Evolutionary conservation across 306 rosid species (phyloP).

Genomic region (Fragaria vesca): DNA sequence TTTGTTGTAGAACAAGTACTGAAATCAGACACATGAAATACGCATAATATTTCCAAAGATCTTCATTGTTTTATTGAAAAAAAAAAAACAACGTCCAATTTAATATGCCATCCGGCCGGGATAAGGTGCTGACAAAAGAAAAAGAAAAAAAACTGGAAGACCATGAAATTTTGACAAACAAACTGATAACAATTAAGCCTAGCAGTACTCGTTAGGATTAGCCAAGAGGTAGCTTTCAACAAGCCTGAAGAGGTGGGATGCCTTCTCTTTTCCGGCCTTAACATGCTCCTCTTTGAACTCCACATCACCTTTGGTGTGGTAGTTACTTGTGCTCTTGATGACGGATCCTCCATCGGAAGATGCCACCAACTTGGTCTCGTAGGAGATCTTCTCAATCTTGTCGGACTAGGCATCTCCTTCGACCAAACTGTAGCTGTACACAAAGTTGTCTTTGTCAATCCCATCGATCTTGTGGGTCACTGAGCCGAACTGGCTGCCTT

Average conservation of each 20-base stretch:
- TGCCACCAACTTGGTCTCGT: slow-evolving; percentile 29
- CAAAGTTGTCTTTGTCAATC: too few relatives aligned
- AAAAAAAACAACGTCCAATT: too few relatives aligned
- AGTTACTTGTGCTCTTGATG: not conserved
- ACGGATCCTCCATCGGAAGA: not conserved
- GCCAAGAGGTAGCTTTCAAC: not conserved
- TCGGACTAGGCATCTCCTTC: slow-evolving; percentile 31
- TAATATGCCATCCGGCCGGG: not conserved
- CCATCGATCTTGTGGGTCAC: too few relatives aligned
- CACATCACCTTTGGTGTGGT: not conserved
- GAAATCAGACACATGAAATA: too few relatives aligned
- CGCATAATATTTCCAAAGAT: too few relatives aligned
- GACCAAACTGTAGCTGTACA: not conserved
- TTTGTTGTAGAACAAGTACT: too few relatives aligned
- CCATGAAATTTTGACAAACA: not conserved
- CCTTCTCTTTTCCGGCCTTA: not conserved
- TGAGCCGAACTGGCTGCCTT: too few relatives aligned
- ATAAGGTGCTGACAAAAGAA: not conserved
- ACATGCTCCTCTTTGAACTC: slow-evolving; percentile 1
- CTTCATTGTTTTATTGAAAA: too few relatives aligned
- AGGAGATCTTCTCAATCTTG: slow-evolving; percentile 28
- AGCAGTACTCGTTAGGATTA: not conserved
- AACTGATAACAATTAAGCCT: not conserved
- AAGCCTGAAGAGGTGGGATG: not conserved
- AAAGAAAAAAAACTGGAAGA: not conserved